Conservation (phyloP, 768 basidiomycete species). For the Kwoniella heveanensis region DNA sequence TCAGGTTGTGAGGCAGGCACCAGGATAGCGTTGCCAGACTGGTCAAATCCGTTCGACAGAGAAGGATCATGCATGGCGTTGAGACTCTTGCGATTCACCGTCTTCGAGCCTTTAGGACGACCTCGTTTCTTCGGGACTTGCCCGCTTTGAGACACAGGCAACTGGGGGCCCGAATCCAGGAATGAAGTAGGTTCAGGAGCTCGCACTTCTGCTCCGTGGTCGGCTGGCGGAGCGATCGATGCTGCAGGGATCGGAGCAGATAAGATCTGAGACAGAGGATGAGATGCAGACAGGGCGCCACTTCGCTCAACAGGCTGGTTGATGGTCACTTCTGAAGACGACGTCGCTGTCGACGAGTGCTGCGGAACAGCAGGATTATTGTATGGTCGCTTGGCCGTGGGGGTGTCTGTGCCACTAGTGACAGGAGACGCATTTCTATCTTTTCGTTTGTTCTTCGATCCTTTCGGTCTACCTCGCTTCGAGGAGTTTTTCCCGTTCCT, state of each 20-base stretch:
- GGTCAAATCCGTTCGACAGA: neutral
- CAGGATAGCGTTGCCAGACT: neutral
- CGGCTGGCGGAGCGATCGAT: neutral
- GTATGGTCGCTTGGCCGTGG: neutral
- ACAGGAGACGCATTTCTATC: neutral
- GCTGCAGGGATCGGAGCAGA: neutral
- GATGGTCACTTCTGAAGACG: neutral
- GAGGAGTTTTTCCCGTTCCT: neutral
- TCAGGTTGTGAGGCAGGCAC: slow-evolving; percentile 16
- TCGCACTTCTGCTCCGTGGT: neutral
- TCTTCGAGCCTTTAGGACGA: slow-evolving; percentile 16
- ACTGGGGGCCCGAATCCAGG: neutral
- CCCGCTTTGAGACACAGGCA: neutral
- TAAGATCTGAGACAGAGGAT: neutral
- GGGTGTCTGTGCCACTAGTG: neutral
- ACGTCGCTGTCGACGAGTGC: neutral
- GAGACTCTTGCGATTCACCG: slow-evolving; percentile 3
- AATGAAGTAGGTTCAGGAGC: neutral
- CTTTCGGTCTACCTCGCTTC: slow-evolving; percentile 24
- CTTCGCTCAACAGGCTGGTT: neutral
- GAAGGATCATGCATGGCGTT: neutral
- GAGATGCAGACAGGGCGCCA: neutral
- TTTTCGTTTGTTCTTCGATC: slow-evolving; percentile 17
- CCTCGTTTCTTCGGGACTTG: slow-evolving; percentile 6
- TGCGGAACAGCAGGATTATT: neutral